Evolutionary conservation across 2,329 filamentous ascomycete genomes (phyloP).

Genomic region (Pyrenophora seminiperda): DNA sequence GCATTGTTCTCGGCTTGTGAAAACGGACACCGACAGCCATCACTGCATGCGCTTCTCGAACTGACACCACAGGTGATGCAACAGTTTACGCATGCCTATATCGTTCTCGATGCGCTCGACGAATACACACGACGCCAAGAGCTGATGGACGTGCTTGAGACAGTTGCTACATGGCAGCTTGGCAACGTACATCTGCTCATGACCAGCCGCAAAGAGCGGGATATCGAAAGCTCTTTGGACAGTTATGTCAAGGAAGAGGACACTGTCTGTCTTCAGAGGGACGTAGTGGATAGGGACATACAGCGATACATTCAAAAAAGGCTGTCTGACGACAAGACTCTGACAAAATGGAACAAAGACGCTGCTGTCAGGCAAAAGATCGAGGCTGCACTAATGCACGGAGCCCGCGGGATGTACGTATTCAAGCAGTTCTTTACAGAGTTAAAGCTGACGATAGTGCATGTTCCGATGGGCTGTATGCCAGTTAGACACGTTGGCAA

Average conservation of each 20-base stretch:
- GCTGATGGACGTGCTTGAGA: conserved; percentile 29
- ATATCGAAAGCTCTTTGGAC: conserved; percentile 32
- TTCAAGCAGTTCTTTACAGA: neutral
- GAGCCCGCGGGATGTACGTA: conserved; percentile 33
- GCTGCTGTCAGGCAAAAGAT: conserved; percentile 33
- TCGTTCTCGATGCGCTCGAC: conserved; percentile 38
- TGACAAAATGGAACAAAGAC: conserved; percentile 35
- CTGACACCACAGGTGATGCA: conserved; percentile 31
- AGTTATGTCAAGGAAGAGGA: conserved; percentile 16
- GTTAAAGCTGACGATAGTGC: conserved; percentile 6
- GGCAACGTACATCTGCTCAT: conserved; percentile 32
- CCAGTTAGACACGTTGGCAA: conserved; percentile 29
- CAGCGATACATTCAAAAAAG: conserved; percentile 35
- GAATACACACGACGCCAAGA: conserved; percentile 31
- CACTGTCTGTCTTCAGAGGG: conserved; percentile 28
- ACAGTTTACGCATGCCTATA: conserved; percentile 23
- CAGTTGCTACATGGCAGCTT: conserved; percentile 27
- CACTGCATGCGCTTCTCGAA: conserved; percentile 25
- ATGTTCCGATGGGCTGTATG: conserved; percentile 39
- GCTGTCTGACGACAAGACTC: conserved; percentile 40
- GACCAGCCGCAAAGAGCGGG: conserved; percentile 37
- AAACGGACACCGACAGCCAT: conserved; percentile 30
- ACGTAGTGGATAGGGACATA: conserved; percentile 37
- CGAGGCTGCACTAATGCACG: conserved; percentile 27
- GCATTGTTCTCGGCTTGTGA: conserved; percentile 32